phyloP scores from a whole-genome alignment of 1,139 yeast genomes.

The Protomyces gravidus region DNA sequence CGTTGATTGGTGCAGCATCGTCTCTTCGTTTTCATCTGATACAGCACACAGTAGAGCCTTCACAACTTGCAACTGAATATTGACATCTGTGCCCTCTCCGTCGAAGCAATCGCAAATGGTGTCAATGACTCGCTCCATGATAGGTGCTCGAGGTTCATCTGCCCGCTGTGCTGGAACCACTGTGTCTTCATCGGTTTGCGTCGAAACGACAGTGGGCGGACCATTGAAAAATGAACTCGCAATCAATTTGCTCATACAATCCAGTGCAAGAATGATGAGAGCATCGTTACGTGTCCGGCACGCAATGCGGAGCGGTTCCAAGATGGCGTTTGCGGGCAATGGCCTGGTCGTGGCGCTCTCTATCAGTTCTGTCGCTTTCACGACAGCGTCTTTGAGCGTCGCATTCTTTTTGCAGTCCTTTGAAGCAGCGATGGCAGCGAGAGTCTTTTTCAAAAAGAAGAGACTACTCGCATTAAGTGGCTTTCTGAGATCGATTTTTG shows the following conservation, averaged over 20 bases:
- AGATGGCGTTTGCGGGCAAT: conserved; percentile 50
- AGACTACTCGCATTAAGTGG: conserved; percentile 1
- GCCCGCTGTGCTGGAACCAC: conserved; percentile 43
- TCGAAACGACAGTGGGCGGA: conserved; percentile 43
- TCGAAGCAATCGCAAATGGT: conserved; percentile 81
- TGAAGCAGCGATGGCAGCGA: conserved; percentile 47
- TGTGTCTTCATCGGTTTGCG: conserved; percentile 37
- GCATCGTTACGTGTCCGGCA: conserved; percentile 53
- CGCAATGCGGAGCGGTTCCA: conserved; percentile 60
- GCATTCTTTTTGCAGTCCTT: conserved; percentile 52
- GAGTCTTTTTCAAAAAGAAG: conserved; percentile 48
- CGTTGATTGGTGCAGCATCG: conserved; percentile 88
- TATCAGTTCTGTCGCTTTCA: conserved; percentile 44
- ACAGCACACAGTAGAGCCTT: conserved; percentile 88
- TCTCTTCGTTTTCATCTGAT: conserved; percentile 54
- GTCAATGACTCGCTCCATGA: conserved; percentile 80
- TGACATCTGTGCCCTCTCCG: conserved; percentile 87
- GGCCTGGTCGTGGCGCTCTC: conserved; percentile 34
- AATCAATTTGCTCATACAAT: conserved; percentile 62
- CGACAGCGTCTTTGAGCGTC: conserved; percentile 45
- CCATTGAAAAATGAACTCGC: conserved; percentile 60
- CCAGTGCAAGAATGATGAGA: conserved; percentile 56
- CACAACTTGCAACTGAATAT: conserved; percentile 84
- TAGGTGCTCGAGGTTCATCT: conserved; percentile 53
- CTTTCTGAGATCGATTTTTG: not conserved